Percentiles rank a stretch among this genome's conserved stretches.
phyloP scores from a whole-genome alignment of 116 monocot species.

The Dioscorea cayenensis region DNA sequence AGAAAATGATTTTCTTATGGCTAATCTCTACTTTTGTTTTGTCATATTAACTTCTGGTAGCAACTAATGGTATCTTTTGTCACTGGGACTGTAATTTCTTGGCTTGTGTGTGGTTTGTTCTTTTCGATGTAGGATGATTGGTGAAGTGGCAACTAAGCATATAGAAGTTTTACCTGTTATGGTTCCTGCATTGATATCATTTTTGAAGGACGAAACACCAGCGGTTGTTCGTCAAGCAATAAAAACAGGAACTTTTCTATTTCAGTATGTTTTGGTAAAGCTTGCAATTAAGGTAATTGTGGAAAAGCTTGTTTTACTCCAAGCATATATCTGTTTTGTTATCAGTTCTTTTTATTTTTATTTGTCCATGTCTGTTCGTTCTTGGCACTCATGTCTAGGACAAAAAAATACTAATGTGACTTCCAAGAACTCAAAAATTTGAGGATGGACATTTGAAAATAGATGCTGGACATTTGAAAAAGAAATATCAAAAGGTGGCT shows the following conservation, averaged over 20 bases:
- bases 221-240: constrained; percentile 83
- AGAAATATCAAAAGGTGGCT: too few species aligned
- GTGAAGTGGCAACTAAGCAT: constrained; percentile 67
- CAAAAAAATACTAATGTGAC: not conserved
- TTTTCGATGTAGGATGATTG: constrained; percentile 48
- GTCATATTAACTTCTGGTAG: not conserved
- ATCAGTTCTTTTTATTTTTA: too few species aligned
- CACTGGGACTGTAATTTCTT: not conserved
- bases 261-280: constrained; percentile 46
- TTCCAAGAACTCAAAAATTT: not conserved
- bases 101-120: not conserved
- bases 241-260: constrained; percentile 56
- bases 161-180: constrained; percentile 60
- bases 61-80: not conserved
- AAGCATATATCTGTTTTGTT: not conserved
- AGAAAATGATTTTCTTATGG: too few species aligned
- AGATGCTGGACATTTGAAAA: too few species aligned
- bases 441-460: too few species aligned
- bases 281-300: constrained; percentile 60
- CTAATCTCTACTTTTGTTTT: too few species aligned
- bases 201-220: constrained; percentile 72
- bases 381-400: too few species aligned
- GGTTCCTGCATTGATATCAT: constrained; percentile 56
- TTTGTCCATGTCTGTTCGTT: not conserved
- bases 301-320: too few species aligned